Evolutionary conservation across 352 stramenopile genomes (phyloP).

Genomic region (Achlya hypogyna): DNA sequence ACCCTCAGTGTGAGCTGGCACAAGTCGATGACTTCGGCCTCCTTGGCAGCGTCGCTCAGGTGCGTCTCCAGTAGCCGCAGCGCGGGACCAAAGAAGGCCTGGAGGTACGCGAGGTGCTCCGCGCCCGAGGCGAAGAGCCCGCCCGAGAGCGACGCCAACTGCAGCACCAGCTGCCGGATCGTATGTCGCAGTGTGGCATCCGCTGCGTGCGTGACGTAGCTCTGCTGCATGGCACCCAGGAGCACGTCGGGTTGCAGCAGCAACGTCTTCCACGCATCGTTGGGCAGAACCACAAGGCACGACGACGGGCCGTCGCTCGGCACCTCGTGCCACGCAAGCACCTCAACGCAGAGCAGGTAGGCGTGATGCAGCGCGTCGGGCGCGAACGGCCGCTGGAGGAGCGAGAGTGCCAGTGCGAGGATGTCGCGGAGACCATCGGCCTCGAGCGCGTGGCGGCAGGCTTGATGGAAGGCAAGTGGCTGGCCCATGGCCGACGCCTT

Average conservation of each 20-base stretch:
- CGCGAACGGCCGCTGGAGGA: slow-evolving; percentile 66
- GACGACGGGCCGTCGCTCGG: background rate
- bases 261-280: slow-evolving; percentile 52
- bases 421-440: slow-evolving; percentile 51
- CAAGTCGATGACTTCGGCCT: slow-evolving; percentile 74
- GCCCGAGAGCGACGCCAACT: slow-evolving; percentile 63
- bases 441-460: slow-evolving; percentile 50
- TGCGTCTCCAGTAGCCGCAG: slow-evolving; percentile 51
- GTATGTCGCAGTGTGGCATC: slow-evolving; percentile 42
- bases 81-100: slow-evolving; percentile 51
- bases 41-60: slow-evolving; percentile 56
- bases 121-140: slow-evolving; percentile 54
- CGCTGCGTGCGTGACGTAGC: slow-evolving; percentile 26
- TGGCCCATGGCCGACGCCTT: slow-evolving; percentile 71
- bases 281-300: slow-evolving; percentile 24
- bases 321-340: slow-evolving; percentile 60
- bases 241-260: slow-evolving; percentile 42
- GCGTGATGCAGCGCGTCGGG: slow-evolving; percentile 49
- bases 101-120: slow-evolving; percentile 46
- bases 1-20: slow-evolving; percentile 72
- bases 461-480: slow-evolving; percentile 76
- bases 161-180: slow-evolving; percentile 58
- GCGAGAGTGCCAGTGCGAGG: slow-evolving; percentile 43
- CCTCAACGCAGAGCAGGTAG: slow-evolving; percentile 66
- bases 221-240: slow-evolving; percentile 24